Evolutionary conservation across 2,329 filamentous ascomycete genomes (phyloP).

Genomic region (Paraconiothyrium brasiliense): DNA sequence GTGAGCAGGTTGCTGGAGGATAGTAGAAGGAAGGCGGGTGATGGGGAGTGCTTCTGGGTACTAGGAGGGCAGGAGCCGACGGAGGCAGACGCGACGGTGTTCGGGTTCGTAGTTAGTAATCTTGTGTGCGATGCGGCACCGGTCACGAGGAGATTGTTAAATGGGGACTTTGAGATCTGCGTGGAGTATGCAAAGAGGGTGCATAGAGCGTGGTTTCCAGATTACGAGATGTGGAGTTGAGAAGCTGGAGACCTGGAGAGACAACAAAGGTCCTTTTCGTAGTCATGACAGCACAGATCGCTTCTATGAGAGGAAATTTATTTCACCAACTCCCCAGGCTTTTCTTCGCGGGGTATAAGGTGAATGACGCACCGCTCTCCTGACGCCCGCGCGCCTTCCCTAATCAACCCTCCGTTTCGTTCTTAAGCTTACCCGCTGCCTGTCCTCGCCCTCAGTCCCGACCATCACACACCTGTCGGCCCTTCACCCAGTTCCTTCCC

Average conservation of each 20-base stretch:
- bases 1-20: constrained; percentile 57
- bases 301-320: no score
- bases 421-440: background rate
- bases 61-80: constrained; percentile 63
- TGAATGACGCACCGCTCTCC: background rate
- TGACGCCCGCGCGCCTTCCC: background rate
- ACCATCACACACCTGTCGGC: background rate
- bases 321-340: no score
- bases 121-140: constrained; percentile 64
- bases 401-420: background rate
- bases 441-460: background rate
- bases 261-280: background rate
- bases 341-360: background rate
- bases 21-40: constrained; percentile 44
- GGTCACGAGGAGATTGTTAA: constrained; percentile 57
- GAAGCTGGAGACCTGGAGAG: background rate
- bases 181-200: constrained; percentile 67
- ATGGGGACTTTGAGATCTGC: constrained; percentile 57
- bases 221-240: constrained; percentile 59
- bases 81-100: constrained; percentile 66
- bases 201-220: constrained; percentile 65
- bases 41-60: constrained; percentile 63
- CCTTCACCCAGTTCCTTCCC: background rate
- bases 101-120: constrained; percentile 65
- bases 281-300: no score